These are phyloP conservation scores for Cyberlindnera japonica DNA, from an alignment of 805 yeast genomes.

Conservation along the genomic window DNA sequence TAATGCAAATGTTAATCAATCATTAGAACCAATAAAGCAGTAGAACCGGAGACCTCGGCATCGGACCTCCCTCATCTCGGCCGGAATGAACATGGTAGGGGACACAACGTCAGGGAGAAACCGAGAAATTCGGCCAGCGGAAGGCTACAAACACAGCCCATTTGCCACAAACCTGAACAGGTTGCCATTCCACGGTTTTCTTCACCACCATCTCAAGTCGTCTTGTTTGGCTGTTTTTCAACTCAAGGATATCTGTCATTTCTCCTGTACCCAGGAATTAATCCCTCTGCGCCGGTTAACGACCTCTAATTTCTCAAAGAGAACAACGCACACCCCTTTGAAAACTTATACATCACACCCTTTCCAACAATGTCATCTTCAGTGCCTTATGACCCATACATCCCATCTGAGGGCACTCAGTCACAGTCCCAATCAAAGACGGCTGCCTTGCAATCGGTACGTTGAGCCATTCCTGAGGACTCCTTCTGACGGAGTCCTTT, in stretches of 20 bases:
- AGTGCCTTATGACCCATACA: conserved; percentile 83
- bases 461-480: no score
- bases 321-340: neutral
- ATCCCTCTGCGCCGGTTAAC: neutral
- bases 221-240: no score
- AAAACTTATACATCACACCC: neutral
- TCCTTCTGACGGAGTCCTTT: no score
- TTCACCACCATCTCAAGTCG: no score
- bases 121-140: conserved; percentile 8
- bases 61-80: neutral
- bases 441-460: conserved; percentile 78
- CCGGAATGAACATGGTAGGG: neutral
- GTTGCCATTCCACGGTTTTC: no score
- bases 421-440: conserved; percentile 34
- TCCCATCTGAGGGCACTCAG: conserved; percentile 49
- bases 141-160: conserved; percentile 9
- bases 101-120: conserved; percentile 2
- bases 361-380: conserved; percentile 58
- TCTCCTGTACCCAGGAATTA: neutral
- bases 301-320: neutral
- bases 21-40: neutral
- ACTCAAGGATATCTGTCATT: no score
- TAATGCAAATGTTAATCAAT: no score
- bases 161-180: conserved; percentile 10
- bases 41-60: no score